Percentiles rank a stretch among this genome's conserved stretches.
phyloP scores from a whole-genome alignment of 2,329 filamentous ascomycete genomes.

The Colletotrichum tamarilloi region DNA sequence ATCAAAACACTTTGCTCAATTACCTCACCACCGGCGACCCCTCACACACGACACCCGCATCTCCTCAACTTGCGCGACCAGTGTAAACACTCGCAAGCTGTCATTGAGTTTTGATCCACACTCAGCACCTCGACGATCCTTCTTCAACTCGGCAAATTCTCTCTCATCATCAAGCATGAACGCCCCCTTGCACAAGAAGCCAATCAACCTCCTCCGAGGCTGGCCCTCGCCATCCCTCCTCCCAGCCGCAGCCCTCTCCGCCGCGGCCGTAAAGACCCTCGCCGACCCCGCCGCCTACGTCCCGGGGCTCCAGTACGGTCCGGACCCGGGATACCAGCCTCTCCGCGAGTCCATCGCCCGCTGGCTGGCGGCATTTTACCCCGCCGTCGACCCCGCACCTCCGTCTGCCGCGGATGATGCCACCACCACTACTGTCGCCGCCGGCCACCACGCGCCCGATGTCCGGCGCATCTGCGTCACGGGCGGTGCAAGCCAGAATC shows the following conservation, averaged over 20 bases:
- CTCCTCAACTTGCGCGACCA: background rate
- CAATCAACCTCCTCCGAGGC: slow-evolving; percentile 74
- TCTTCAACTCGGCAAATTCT: background rate
- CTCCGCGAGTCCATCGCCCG: slow-evolving; percentile 74
- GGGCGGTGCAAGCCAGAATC: slow-evolving; percentile 85
- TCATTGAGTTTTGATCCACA: background rate
- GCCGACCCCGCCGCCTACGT: slow-evolving; percentile 67
- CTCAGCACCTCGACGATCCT: background rate
- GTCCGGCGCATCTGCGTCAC: slow-evolving; percentile 79
- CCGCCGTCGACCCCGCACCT: slow-evolving; percentile 36
- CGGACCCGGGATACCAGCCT: slow-evolving; percentile 79
- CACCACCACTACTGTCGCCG: background rate
- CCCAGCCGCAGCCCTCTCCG: slow-evolving; percentile 70
- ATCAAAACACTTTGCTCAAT: slow-evolving; percentile 2
- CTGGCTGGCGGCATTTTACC: slow-evolving; percentile 77
- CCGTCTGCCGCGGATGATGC: background rate
- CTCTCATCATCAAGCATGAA: slow-evolving; percentile 14
- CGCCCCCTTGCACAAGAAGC: slow-evolving; percentile 43
- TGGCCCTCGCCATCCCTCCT: slow-evolving; percentile 75
- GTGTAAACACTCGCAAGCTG: background rate
- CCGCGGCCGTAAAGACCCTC: slow-evolving; percentile 71
- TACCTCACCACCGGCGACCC: slow-evolving; percentile 1
- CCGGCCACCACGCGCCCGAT: slow-evolving; percentile 44
- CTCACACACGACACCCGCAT: slow-evolving; percentile 9
- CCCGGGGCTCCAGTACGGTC: slow-evolving; percentile 81